Percentiles rank a stretch among this genome's conserved stretches.
These are phyloP conservation scores for Capsicum baccatum DNA, from an alignment of 257 asterid genomes.

Conservation along the genomic window DNA sequence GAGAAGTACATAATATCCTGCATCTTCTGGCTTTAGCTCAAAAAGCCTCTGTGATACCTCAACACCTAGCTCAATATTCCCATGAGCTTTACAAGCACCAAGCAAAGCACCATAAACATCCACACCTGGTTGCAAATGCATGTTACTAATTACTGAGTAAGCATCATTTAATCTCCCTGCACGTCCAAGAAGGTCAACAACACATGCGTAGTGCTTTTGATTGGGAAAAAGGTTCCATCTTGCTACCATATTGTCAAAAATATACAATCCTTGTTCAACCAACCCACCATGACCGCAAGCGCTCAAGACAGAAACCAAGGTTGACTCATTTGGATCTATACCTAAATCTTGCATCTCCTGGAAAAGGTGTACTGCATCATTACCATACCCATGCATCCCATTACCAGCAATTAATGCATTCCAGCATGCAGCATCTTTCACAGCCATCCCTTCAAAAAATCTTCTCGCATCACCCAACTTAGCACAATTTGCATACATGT, in stretches of 20 bases:
- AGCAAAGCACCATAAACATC: conserved; percentile 55
- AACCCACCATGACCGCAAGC: conserved; percentile 63
- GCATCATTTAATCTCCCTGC: conserved; percentile 59
- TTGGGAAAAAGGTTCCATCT: conserved; percentile 48
- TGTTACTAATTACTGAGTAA: conserved; percentile 43
- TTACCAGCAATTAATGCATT: conserved; percentile 63
- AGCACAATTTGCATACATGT: conserved; percentile 65
- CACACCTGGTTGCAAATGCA: conserved; percentile 43
- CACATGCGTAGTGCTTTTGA: conserved; percentile 61
- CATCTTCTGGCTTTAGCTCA: conserved; percentile 53
- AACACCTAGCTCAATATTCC: conserved; percentile 49
- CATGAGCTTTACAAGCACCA: conserved; percentile 53
- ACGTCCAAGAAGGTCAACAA: conserved; percentile 65
- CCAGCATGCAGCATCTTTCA: conserved; percentile 63
- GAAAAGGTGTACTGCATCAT: conserved; percentile 47
- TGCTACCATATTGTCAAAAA: conserved; percentile 50
- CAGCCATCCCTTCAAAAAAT: conserved; percentile 46
- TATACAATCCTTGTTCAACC: conserved; percentile 55
- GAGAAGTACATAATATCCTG: conserved; percentile 54
- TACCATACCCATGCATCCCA: conserved; percentile 55
- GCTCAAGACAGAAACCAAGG: conserved; percentile 53
- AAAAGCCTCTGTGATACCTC: conserved; percentile 48
- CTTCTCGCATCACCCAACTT: conserved; percentile 41
- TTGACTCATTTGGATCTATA: conserved; percentile 50
- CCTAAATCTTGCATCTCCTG: conserved; percentile 45